Conservation (phyloP, 257 asterid genomes). For the Plantago elongata region DNA sequence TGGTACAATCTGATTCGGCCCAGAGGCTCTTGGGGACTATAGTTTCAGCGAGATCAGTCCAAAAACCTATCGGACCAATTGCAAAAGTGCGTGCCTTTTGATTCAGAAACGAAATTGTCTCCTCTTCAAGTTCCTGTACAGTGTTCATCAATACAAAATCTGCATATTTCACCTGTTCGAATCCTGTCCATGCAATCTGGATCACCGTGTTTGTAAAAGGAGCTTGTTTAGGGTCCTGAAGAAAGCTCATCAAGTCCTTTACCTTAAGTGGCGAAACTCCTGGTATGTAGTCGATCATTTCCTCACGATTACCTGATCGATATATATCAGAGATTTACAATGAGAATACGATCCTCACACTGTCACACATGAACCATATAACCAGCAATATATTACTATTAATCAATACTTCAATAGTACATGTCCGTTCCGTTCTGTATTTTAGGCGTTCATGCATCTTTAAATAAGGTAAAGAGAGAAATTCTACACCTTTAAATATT, state of each 20-base stretch:
- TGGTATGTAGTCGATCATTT: constrained; percentile 37
- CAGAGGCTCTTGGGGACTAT: constrained; percentile 8
- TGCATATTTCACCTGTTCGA: constrained; percentile 30
- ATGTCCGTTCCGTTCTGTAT: too few species aligned
- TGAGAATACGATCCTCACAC: too few species aligned
- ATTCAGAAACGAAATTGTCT: constrained; percentile 26
- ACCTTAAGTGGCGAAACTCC: constrained; percentile 31
- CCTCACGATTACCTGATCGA: constrained; percentile 24
- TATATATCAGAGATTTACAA: neutral
- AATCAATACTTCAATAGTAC: too few species aligned
- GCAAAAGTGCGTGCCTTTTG: constrained; percentile 19
- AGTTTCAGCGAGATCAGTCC: neutral
- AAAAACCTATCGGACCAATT: neutral
- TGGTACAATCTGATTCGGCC: constrained; percentile 4
- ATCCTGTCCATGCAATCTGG: constrained; percentile 30
- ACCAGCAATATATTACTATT: too few species aligned
- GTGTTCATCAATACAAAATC: constrained; percentile 45
- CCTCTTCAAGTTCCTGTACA: constrained; percentile 32
- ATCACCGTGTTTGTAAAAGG: constrained; percentile 24
- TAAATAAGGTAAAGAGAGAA: too few species aligned
- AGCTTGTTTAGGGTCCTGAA: constrained; percentile 23
- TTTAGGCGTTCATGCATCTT: too few species aligned
- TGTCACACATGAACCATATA: too few species aligned
- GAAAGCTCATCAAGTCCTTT: constrained; percentile 35
- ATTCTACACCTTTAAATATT: too few species aligned